Evolutionary conservation across 139 green algal species (phyloP).

Genomic region (Eudorina sp.): DNA sequence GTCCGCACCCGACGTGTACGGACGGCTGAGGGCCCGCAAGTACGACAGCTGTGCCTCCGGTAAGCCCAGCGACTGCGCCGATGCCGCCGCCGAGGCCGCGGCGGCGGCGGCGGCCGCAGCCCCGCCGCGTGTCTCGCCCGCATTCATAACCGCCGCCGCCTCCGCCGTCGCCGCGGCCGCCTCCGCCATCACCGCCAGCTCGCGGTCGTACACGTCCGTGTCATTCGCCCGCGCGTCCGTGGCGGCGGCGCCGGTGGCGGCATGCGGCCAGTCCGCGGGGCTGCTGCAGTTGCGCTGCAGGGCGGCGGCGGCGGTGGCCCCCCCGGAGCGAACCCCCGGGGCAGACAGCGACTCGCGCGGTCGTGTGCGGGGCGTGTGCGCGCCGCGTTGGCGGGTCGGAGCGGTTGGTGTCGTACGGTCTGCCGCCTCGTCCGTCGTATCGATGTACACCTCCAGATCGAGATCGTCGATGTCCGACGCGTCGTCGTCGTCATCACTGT

Average conservation of each 20-base stretch:
- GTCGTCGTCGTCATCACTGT: neutral
- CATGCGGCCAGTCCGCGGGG: neutral
- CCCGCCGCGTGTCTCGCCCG: neutral
- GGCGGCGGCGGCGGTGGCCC: neutral
- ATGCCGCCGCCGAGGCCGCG: neutral
- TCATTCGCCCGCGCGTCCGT: neutral
- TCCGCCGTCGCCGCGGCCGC: conserved; percentile 7
- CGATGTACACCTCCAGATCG: neutral
- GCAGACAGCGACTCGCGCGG: neutral
- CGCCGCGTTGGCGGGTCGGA: too few relatives aligned
- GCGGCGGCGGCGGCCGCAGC: neutral
- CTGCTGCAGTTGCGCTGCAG: neutral
- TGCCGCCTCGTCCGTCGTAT: neutral
- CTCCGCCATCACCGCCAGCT: neutral
- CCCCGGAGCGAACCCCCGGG: neutral
- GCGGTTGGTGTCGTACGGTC: too few relatives aligned
- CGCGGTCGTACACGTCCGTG: neutral
- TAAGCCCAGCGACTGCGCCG: conserved; percentile 1
- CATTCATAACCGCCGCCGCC: neutral
- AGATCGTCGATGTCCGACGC: neutral
- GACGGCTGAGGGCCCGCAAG: neutral
- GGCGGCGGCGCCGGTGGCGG: neutral
- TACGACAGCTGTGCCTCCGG: conserved; percentile 15
- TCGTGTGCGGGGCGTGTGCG: too few relatives aligned
- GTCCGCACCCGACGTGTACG: conserved; percentile 47